Base-by-base conservation (phyloP, 371 early-diverging fungal species). In the Dichotomocladium elegans region DNA sequence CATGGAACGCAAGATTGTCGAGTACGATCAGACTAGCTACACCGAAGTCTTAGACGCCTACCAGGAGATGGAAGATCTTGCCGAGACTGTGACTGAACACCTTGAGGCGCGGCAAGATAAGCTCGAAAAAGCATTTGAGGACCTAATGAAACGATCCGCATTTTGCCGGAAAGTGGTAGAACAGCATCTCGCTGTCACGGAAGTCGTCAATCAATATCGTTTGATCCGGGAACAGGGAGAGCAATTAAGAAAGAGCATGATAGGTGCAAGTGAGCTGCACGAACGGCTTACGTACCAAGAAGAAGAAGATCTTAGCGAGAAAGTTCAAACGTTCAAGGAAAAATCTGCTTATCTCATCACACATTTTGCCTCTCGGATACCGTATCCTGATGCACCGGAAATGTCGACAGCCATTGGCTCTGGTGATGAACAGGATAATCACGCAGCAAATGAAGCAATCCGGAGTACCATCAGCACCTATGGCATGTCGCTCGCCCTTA, bases 101-200 rank as follows among this genome's bases (percentile, higher is more conserved):
- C 55, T 81, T 8, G 60, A 74, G 21, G 51, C 47, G 21, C 68
- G 75, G 14, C 77, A 81, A 55, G 52, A 65, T 10, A 62, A 65
- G 0, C 67, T 81, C 45, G 81, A 81, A 60, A 62, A 66, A 41
- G 60, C 61, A 1, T 70, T 77, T 51, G 72, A 64, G 41, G 64
- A 71, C 41, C 45, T 81, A 49, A 72, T 71, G 69, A 63, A 71
- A 21, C 72, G 74, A 7, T 57, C 59, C n/a, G 52, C 47, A 0
- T 81, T 74, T 43, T 63, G 73, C 22, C 58, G 73, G 26, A 64
- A 76, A 25, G 70, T 72, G 3, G 64, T 77, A 2, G 64, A 70
- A 45, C 81, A 81, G 41, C 60, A 70, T 22, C 37, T 78, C 37
- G 58, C 66, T 2, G 56, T 78, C 33, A 45, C 70, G 17, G 68